Percentiles rank a stretch among this genome's conserved stretches.
These are phyloP conservation scores for Tulasnella sp. DNA, from an alignment of 768 basidiomycete species.

Conservation along the genomic window DNA sequence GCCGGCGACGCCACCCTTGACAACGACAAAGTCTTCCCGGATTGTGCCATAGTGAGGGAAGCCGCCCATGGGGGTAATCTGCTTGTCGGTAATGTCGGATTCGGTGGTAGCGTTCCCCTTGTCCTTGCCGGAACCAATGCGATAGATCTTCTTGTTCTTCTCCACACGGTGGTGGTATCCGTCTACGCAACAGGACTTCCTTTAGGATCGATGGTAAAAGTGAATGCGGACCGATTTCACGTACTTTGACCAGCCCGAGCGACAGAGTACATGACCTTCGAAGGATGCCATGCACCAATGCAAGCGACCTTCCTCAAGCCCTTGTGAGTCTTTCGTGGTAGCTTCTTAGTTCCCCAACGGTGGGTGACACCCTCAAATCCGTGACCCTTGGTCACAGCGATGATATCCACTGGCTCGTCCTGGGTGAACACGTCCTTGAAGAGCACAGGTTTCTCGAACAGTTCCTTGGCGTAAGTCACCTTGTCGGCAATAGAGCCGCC, in stretches of 20 bases:
- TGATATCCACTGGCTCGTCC: slow-evolving; percentile 93
- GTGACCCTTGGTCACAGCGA: slow-evolving; percentile 98
- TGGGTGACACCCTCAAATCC: slow-evolving; percentile 99
- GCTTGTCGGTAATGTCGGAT: slow-evolving; percentile 88
- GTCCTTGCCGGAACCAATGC: slow-evolving; percentile 76
- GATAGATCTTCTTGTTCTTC: slow-evolving; percentile 99
- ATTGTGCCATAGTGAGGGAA: slow-evolving; percentile 99
- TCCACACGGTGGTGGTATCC: slow-evolving; percentile 97
- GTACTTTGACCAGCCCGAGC: slow-evolving; percentile 97
- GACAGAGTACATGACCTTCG: slow-evolving; percentile 99
- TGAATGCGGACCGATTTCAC: background rate
- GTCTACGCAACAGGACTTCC: slow-evolving; percentile 37
- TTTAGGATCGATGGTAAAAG: background rate
- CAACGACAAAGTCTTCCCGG: slow-evolving; percentile 96
- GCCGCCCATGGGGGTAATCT: slow-evolving; percentile 95
- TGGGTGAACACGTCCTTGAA: slow-evolving; percentile 86
- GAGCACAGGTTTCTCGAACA: slow-evolving; percentile 96
- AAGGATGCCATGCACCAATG: slow-evolving; percentile 98
- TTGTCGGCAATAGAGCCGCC: slow-evolving; percentile 92
- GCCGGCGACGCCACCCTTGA: slow-evolving; percentile 94
- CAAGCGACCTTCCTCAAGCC: slow-evolving; percentile 99
- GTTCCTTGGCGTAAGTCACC: slow-evolving; percentile 87
- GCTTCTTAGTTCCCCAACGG: slow-evolving; percentile 99
- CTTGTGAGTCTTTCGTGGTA: slow-evolving; percentile 98
- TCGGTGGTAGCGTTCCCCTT: slow-evolving; percentile 88